phyloP scores from a whole-genome alignment of 768 basidiomycete species.

The Cantharellus anzutake region DNA sequence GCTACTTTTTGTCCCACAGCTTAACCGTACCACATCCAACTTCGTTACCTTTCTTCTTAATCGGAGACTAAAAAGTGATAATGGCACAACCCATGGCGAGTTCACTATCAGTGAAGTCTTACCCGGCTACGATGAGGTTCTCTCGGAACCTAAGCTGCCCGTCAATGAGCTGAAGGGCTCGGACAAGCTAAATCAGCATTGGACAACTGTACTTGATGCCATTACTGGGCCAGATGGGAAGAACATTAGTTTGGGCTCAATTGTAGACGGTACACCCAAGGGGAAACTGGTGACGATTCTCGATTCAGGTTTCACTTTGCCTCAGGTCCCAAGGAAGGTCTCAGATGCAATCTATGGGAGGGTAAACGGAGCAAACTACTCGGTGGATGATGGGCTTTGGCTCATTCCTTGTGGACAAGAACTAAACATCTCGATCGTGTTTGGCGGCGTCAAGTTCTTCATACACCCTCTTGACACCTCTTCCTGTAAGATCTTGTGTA shows the following conservation, averaged over 20 bases:
- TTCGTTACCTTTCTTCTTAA: slow-evolving; percentile 53
- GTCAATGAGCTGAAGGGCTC: slow-evolving; percentile 27
- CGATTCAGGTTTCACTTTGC: slow-evolving; percentile 28
- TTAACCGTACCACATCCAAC: slow-evolving; percentile 34
- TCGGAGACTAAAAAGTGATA: slow-evolving; percentile 17
- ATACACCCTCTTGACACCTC: slow-evolving; percentile 51
- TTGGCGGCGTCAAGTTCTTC: slow-evolving; percentile 49
- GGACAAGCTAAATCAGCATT: slow-evolving; percentile 40
- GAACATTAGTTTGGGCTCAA: slow-evolving; percentile 37
- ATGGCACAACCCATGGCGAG: slow-evolving; percentile 35
- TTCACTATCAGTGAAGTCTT: slow-evolving; percentile 49
- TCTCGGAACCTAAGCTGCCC: slow-evolving; percentile 37
- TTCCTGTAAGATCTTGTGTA: neutral
- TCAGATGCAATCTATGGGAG: slow-evolving; percentile 71
- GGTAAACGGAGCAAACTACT: slow-evolving; percentile 52
- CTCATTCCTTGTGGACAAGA: slow-evolving; percentile 54
- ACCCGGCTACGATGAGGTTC: slow-evolving; percentile 40
- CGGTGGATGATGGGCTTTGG: slow-evolving; percentile 37
- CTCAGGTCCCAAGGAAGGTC: slow-evolving; percentile 44
- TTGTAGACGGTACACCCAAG: slow-evolving; percentile 46
- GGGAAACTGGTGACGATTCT: slow-evolving; percentile 52
- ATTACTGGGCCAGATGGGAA: slow-evolving; percentile 61
- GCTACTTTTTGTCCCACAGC: slow-evolving; percentile 11
- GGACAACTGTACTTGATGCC: slow-evolving; percentile 49
- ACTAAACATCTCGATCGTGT: slow-evolving; percentile 50